Percentiles rank a stretch among this genome's conserved stretches.
Conservation (phyloP, 2,329 filamentous ascomycete genomes). For the Aspergillus texensis region DNA sequence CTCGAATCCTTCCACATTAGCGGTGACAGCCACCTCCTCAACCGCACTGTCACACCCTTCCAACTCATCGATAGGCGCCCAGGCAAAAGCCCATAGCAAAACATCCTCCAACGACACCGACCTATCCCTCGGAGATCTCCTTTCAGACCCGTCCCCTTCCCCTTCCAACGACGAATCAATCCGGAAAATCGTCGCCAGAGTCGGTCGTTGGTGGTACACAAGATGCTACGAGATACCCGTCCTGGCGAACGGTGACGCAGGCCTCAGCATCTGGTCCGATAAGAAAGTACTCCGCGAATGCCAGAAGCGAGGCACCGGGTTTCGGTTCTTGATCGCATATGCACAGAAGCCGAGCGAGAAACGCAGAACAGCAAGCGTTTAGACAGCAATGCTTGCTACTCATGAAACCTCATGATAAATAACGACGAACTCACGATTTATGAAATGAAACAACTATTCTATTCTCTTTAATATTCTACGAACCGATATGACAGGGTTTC, state of each 20-base stretch:
- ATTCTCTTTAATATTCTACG: neutral
- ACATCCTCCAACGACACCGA: conserved; percentile 43
- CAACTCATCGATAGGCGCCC: conserved; percentile 25
- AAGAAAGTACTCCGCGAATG: conserved; percentile 77
- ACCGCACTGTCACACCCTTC: conserved; percentile 27
- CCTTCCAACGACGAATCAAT: conserved; percentile 78
- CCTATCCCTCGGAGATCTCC: conserved; percentile 67
- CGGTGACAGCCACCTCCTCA: conserved; percentile 27
- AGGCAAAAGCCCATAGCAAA: conserved; percentile 26
- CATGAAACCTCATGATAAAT: conserved; percentile 6
- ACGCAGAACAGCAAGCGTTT: conserved; percentile 49
- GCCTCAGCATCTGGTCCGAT: conserved; percentile 77
- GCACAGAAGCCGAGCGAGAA: conserved; percentile 72
- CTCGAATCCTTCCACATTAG: conserved; percentile 38
- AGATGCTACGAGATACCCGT: conserved; percentile 81
- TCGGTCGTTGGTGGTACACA: conserved; percentile 95
- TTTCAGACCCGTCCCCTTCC: conserved; percentile 70
- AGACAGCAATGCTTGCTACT: conserved; percentile 1
- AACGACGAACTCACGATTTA: conserved; percentile 15
- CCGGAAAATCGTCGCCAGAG: conserved; percentile 86
- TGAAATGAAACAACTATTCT: neutral
- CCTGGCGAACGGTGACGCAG: conserved; percentile 50
- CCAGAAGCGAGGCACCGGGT: conserved; percentile 80
- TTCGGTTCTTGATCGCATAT: conserved; percentile 89
- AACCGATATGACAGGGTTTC: neutral